Base-by-base conservation (phyloP, 371 early-diverging fungal genomes). In the Chytridiales sp. region DNA sequence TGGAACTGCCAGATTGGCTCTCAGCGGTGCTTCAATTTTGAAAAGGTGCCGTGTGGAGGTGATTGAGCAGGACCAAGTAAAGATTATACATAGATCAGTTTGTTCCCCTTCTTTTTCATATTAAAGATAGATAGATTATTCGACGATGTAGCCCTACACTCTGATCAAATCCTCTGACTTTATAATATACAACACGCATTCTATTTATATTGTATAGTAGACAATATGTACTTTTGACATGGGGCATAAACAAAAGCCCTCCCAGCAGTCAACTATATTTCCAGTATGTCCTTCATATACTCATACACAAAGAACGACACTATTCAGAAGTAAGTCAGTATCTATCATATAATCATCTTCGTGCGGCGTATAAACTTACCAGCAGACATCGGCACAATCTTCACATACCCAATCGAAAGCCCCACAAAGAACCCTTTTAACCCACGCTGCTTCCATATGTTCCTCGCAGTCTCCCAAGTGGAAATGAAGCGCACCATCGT, bases 301-400 rank as follows among this genome's bases (percentile, higher is more conserved):
- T 90, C 90, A 68, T 95, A 95, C 0, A 85, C 86, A 55, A 81
- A 87, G 73, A 94, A 94, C 27, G 87, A 84, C 30, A 91, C 87
- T 1, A 41, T 3, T 5, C 5, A 32, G 19, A 36, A 43, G 43
- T 8, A 42, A 17, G 43, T 19, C 8, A 43, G 43, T 26, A 42
- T 29, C 9, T 6, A 42, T 13, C 36, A 52, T 38, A 17, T 41
- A 42, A 21, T 8, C 19, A 32, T 17, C 9, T 8, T 51, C 43
- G 34, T 38, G 19, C 22, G 0, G 21, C 15, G 29, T 21, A 40
- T n/a, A 21, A 29, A 44, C 58, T 53, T 31, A 65, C 65, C 65
- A 34, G 93, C 94, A 48, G 83, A 84, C 93, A 94, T 92, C 0
- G 97, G 97, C 21, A 85, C 83, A 0, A 94, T 92, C 71, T 96